phyloP scores from a whole-genome alignment of 352 stramenopile genomes.

The Phytopythium delawarense region DNA sequence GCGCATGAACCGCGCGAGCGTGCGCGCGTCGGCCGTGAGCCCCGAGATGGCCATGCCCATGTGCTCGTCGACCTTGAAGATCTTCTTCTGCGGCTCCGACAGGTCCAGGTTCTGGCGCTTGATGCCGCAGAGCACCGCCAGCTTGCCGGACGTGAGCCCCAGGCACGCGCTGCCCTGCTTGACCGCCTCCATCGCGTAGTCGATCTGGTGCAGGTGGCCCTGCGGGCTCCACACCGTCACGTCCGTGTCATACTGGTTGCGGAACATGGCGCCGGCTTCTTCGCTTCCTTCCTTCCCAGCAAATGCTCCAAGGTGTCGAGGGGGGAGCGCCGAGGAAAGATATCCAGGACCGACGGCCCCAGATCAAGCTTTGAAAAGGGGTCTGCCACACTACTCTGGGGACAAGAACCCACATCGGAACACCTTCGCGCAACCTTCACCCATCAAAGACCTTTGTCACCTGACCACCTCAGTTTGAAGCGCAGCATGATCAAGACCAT shows the following conservation, averaged over 20 bases:
- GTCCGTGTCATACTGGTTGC: constrained; percentile 99
- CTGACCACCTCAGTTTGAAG: background rate
- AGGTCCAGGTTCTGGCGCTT: constrained; percentile 88
- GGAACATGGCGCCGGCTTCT: constrained; percentile 87
- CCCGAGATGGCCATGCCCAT: constrained; percentile 97
- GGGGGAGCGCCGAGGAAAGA: background rate
- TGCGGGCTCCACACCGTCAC: constrained; percentile 99
- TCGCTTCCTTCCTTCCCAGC: background rate
- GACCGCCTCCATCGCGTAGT: constrained; percentile 95
- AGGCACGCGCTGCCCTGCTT: constrained; percentile 96
- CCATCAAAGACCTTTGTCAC: background rate
- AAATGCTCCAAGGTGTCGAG: no score
- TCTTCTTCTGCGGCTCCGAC: constrained; percentile 97
- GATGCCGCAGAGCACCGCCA: constrained; percentile 92
- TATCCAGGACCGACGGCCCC: background rate
- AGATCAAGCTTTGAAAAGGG: background rate
- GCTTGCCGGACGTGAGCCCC: constrained; percentile 91
- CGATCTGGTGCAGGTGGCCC: constrained; percentile 98
- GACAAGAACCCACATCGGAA: background rate
- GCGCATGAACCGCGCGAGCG: constrained; percentile 94
- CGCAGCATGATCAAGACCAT: constrained; percentile 4
- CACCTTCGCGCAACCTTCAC: background rate
- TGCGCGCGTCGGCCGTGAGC: constrained; percentile 96
- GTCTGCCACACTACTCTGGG: background rate
- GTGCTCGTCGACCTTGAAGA: constrained; percentile 99